Evolutionary conservation across 2,329 filamentous ascomycete species (phyloP), one percentile per base, ranked within the genome.

Genomic region (Diaporthe velutina): DNA sequence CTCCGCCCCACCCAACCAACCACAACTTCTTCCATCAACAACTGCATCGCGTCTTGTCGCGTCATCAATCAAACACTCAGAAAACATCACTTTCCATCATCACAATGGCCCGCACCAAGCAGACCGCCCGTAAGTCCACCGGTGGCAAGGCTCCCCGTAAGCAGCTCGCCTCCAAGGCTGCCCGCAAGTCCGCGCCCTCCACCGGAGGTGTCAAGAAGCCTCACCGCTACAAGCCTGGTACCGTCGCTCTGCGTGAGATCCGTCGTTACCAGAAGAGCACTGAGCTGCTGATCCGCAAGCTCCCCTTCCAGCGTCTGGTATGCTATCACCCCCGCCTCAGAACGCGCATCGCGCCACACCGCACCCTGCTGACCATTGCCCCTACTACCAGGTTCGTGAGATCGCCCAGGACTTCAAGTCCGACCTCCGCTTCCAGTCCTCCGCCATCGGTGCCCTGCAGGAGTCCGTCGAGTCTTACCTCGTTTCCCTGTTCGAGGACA

Each of bases 381-480:
- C 25, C 30, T 15, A 10, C 25, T 42, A 28, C 74, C 80, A 91
- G 89, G 89, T 98, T 79, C 95, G 96, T 90, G 96, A 99, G 89
- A 98, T 98, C 77, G 95, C 95, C 52, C 93, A 97, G 86, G 94
- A 98, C 88, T 95, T 98, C 91, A 97, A 97, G 89, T 96, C 94
- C 81, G 94, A 97, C 79, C 93, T 98, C 77, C 94, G 96, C 84
- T 99, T 98, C 95, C 97, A 99, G 90, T 98, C 95, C 33, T 98
- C 96, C 61, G 97, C 97, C 85, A 98, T 99, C 84, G 94, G 95
- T 83, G 97, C 97, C 79, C 93, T 99, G 54, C 96, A 99, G 89
- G 97, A 99, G 90, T 98, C 97, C 73, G 96, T 98, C 79, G 97
- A 99, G 90, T 98, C 97, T 3, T 98, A 98, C 89, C 94, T 99